Percentiles rank a stretch among this genome's conserved stretches.
phyloP scores from a whole-genome alignment of 2,329 filamentous ascomycete genomes.

The Aureobasidium vineae region DNA sequence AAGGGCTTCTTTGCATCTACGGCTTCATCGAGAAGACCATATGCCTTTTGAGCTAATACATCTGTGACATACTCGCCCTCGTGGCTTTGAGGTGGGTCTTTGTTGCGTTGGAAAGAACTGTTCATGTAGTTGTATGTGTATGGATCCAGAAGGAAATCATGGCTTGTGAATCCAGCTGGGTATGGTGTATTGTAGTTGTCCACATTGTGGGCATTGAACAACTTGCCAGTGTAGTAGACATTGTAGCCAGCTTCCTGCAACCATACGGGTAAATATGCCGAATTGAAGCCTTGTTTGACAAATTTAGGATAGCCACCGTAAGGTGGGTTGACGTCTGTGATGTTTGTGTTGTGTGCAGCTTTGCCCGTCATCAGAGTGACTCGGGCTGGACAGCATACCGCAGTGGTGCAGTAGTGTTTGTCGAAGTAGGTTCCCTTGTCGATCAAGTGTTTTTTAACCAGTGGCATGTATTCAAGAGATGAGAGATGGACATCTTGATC shows the following conservation, averaged over 20 bases:
- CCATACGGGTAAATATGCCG: constrained; percentile 68
- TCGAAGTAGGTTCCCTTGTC: constrained; percentile 59
- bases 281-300: constrained; percentile 61
- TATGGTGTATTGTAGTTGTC: constrained; percentile 61
- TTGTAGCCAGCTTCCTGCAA: constrained; percentile 66
- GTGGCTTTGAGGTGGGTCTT: constrained; percentile 55
- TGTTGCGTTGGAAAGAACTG: constrained; percentile 61
- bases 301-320: constrained; percentile 66
- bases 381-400: constrained; percentile 66
- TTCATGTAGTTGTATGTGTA: constrained; percentile 68
- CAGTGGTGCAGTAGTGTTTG: constrained; percentile 65
- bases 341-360: constrained; percentile 68
- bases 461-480: constrained; percentile 61
- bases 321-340: constrained; percentile 58
- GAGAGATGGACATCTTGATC: constrained; percentile 64
- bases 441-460: constrained; percentile 56
- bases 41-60: constrained; percentile 58
- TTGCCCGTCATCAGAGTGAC: constrained; percentile 62
- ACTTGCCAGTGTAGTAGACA: constrained; percentile 69
- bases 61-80: constrained; percentile 58
- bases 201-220: constrained; percentile 64
- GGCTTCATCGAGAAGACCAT: constrained; percentile 61
- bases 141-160: constrained; percentile 52
- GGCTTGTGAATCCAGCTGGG: constrained; percentile 59
- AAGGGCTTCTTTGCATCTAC: constrained; percentile 58